Evolutionary conservation across 2,329 filamentous ascomycete genomes (phyloP), one percentile per base, ranked within the genome.

Genomic region (Leptodontidium sp.): DNA sequence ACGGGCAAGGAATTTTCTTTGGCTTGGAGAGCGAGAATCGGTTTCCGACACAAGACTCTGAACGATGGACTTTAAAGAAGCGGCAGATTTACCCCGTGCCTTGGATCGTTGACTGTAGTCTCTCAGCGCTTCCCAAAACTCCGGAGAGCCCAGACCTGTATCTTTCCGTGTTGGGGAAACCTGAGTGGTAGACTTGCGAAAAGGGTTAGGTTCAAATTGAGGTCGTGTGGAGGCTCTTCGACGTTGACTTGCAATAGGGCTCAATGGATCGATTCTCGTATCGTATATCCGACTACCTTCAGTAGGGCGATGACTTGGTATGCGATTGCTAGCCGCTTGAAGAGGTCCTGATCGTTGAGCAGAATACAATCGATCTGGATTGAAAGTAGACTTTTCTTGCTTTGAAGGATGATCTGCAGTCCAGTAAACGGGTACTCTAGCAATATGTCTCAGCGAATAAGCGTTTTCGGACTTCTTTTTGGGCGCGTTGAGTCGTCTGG

Each of bases 11-110:
- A 79, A 80, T 68, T 78, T 81, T 50, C 77, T 79, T 66, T 82
- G 82, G 69, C 82, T 85, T 35, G 82, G 81, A 40, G 80, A 81
- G 61, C 81, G 81, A 17, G 84, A 84, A n/a, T 73, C 32, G 21
- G 67, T 29, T 11, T 67, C 64, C 12, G 75, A 75, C 29, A 72
- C 4, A 32, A 73, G 64, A 55, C 66, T 72, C 29, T 71, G 67
- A 38, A 72, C 64, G 43, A 74, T 59, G 15, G 74, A 72, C 21
- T 61, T 69, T 32, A 70, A 49, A 8, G 73, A 74, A 11, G 50
- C 38, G 45, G 68, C 58, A 12, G 29, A 40, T 38, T 61, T 50
- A 29, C 53, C 59, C 9, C 55, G 50, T 15, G 24, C n/a, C 24
- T 65, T 68, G 2, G 62, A 58, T 40, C 67, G 66, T 12, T 64